A percentile compares a stretch with the other conserved stretches of the same genome.
phyloP scores from a whole-genome alignment of 495 filamentous ascomycete species.

The Penicillium atrosanguineum region DNA sequence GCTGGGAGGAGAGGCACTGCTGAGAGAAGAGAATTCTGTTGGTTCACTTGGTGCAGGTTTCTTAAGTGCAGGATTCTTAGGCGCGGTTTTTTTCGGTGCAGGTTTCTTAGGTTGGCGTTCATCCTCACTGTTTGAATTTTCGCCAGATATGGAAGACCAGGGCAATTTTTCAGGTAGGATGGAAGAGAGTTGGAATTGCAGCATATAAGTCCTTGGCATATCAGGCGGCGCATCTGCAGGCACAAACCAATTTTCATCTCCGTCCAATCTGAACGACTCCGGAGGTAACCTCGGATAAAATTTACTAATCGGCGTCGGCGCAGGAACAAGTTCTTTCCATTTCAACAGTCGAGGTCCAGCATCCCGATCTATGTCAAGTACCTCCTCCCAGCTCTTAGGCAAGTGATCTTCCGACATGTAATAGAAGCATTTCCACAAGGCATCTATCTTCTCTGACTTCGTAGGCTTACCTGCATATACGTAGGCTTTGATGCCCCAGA shows the following conservation, averaged over 20 bases:
- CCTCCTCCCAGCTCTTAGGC: constrained; percentile 11
- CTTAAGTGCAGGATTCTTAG: not conserved
- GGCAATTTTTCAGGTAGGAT: not conserved
- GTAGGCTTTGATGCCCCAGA: constrained; percentile 31
- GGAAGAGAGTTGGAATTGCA: constrained; percentile 16
- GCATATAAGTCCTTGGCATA: constrained; percentile 16
- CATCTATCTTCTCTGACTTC: not conserved
- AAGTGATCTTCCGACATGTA: constrained; percentile 20
- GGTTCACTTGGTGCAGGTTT: not conserved
- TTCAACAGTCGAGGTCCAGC: constrained; percentile 36
- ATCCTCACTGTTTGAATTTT: not conserved
- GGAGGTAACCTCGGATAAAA: constrained; percentile 14
- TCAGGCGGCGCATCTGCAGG: constrained; percentile 11
- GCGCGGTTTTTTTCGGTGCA: too few species aligned
- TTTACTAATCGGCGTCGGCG: constrained; percentile 27
- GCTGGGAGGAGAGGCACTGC: too few species aligned
- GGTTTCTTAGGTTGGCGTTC: not conserved
- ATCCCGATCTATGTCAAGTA: constrained; percentile 27
- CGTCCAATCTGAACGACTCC: not conserved
- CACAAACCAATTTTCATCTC: constrained; percentile 4
- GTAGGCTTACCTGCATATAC: not conserved
- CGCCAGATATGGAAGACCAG: not conserved
- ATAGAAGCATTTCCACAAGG: constrained; percentile 30
- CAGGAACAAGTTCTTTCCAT: constrained; percentile 9
- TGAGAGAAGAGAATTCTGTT: not conserved